phyloP scores from a whole-genome alignment of 305 asterid genomes.

The Andrographis paniculata region DNA sequence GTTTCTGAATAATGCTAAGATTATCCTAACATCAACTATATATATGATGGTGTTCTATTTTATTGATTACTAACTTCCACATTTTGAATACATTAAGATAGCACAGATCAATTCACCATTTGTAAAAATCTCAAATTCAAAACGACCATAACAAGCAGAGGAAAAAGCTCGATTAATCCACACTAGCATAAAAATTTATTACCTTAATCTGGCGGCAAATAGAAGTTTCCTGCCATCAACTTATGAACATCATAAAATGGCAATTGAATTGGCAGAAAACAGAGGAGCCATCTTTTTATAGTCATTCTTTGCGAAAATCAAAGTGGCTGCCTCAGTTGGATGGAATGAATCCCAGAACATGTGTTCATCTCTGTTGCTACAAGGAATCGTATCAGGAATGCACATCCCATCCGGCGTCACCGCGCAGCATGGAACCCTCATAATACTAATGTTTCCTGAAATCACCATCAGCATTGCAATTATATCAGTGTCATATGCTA shows the following conservation, averaged over 20 bases:
- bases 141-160: no score
- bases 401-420: constrained; percentile 18
- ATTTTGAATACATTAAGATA: no score
- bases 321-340: constrained; percentile 23
- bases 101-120: no score
- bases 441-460: constrained; percentile 20
- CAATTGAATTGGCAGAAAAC: constrained; percentile 5
- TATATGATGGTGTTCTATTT: no score
- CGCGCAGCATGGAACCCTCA: constrained; percentile 26
- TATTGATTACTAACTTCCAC: no score
- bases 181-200: no score
- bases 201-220: no score
- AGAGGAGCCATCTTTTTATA: constrained; percentile 13
- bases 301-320: constrained; percentile 8
- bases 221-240: no score
- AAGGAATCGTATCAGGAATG: constrained; percentile 14
- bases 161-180: no score
- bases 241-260: constrained; percentile 4
- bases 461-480: not conserved
- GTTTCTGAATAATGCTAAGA: not conserved
- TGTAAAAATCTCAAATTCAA: no score
- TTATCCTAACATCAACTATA: not conserved
- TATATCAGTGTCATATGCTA: not conserved
- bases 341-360: constrained; percentile 31
- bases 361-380: constrained; percentile 28